Evolutionary conservation across 331 rosid species (phyloP).

Genomic region (Stylosanthes scabra): DNA sequence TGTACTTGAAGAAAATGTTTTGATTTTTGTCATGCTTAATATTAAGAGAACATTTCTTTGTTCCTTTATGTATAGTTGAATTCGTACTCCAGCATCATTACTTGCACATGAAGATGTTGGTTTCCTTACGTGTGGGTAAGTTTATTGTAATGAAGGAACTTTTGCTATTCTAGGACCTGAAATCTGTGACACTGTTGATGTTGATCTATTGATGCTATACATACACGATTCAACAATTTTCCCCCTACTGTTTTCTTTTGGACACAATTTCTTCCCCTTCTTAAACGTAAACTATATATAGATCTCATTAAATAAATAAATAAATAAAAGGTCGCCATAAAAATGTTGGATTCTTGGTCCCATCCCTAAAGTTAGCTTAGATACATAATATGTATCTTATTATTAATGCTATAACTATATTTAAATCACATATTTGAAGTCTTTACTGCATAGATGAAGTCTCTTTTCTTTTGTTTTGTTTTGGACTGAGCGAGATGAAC

Average conservation of each 20-base stretch:
- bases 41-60: background rate
- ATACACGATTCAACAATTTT: background rate
- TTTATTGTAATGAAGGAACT: background rate
- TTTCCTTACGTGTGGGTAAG: background rate
- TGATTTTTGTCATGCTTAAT: background rate
- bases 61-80: background rate
- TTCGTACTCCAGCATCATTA: background rate
- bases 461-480: too few species aligned
- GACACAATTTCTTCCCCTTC: background rate
- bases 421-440: too few species aligned
- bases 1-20: too few species aligned
- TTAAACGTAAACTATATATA: background rate
- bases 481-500: too few species aligned
- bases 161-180: background rate
- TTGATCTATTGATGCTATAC: background rate
- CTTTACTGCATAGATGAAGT: too few species aligned
- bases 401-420: too few species aligned
- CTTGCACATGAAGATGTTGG: background rate
- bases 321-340: too few species aligned
- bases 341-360: background rate
- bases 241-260: too few species aligned
- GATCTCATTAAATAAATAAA: too few species aligned
- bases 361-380: conserved; percentile 2
- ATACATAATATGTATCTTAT: too few species aligned
- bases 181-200: conserved; percentile 5